Conservation (phyloP, 768 basidiomycete genomes). For the Leccinum arenicola region DNA sequence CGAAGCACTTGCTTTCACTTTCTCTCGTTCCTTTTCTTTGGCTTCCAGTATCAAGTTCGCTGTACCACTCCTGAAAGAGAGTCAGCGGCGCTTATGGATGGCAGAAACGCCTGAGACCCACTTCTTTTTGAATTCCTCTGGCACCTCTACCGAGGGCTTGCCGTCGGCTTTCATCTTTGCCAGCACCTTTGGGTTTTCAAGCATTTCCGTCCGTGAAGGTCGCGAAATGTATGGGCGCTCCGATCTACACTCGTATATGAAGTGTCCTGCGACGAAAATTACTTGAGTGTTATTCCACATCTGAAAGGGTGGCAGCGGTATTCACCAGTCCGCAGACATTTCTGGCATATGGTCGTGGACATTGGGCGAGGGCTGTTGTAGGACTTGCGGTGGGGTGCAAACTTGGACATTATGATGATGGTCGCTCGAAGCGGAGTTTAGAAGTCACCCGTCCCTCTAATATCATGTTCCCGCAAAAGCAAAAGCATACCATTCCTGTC, state of each 20-base stretch:
- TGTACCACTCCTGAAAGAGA: constrained; percentile 56
- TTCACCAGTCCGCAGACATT: constrained; percentile 68
- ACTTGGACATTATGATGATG: constrained; percentile 63
- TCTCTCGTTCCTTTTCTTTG: constrained; percentile 74
- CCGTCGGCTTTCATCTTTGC: constrained; percentile 68
- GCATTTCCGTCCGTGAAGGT: constrained; percentile 84
- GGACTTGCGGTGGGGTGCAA: constrained; percentile 67
- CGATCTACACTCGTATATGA: constrained; percentile 87
- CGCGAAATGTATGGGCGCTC: constrained; percentile 79
- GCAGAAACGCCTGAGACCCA: constrained; percentile 33
- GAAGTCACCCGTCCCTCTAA: not conserved
- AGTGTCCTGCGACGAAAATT: constrained; percentile 59
- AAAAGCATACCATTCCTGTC: constrained; percentile 11
- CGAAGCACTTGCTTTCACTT: constrained; percentile 29
- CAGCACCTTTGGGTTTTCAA: constrained; percentile 71
- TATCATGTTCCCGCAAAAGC: not conserved
- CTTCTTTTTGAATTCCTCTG: constrained; percentile 89
- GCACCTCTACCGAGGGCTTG: constrained; percentile 78
- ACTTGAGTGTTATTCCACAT: not conserved
- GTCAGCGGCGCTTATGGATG: constrained; percentile 1
- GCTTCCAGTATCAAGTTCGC: constrained; percentile 82
- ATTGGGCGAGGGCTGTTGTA: constrained; percentile 62
- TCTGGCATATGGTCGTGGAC: constrained; percentile 74
- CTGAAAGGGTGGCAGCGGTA: not conserved
- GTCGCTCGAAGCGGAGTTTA: constrained; percentile 12